phyloP scores from a whole-genome alignment of 2,329 filamentous ascomycete species.

The Aspergillus sp. region DNA sequence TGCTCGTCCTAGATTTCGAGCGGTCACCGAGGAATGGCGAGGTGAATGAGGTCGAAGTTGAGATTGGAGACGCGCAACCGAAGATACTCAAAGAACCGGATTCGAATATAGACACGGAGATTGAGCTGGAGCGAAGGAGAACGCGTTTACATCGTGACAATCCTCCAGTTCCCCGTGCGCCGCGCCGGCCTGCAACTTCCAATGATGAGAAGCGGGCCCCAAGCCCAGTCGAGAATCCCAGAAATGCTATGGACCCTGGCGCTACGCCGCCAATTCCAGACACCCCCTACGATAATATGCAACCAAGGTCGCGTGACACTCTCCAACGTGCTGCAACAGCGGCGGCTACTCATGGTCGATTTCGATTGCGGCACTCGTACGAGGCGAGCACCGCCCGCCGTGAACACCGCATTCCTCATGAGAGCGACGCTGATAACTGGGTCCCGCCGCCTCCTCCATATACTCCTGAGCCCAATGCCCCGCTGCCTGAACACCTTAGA shows the following conservation, averaged over 20 bases:
- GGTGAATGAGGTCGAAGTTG: conserved; percentile 54
- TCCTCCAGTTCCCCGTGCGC: conserved; percentile 24
- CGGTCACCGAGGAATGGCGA: conserved; percentile 50
- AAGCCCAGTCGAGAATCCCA: conserved; percentile 15
- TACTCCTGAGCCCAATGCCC: conserved; percentile 24
- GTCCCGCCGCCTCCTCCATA: conserved; percentile 78
- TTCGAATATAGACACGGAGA: conserved; percentile 65
- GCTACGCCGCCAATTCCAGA: conserved; percentile 52
- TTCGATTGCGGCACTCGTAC: conserved; percentile 43
- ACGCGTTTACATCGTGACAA: conserved; percentile 55
- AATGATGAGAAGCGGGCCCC: conserved; percentile 7
- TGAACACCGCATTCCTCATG: conserved; percentile 65
- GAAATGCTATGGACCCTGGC: conserved; percentile 11
- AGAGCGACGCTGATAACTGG: conserved; percentile 84
- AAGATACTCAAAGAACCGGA: conserved; percentile 64
- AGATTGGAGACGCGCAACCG: conserved; percentile 61
- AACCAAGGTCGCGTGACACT: conserved; percentile 60
- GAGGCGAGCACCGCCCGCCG: conserved; percentile 11
- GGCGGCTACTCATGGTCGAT: conserved; percentile 60
- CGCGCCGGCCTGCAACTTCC: conserved; percentile 15
- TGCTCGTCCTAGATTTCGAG: conserved; percentile 66
- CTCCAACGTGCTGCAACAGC: conserved; percentile 63
- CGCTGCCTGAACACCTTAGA: conserved; percentile 30
- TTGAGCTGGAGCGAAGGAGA: conserved; percentile 66
- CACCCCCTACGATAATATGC: conserved; percentile 62